phyloP scores from a whole-genome alignment of 345 rosid genomes.

The Eucalyptus brandiana region DNA sequence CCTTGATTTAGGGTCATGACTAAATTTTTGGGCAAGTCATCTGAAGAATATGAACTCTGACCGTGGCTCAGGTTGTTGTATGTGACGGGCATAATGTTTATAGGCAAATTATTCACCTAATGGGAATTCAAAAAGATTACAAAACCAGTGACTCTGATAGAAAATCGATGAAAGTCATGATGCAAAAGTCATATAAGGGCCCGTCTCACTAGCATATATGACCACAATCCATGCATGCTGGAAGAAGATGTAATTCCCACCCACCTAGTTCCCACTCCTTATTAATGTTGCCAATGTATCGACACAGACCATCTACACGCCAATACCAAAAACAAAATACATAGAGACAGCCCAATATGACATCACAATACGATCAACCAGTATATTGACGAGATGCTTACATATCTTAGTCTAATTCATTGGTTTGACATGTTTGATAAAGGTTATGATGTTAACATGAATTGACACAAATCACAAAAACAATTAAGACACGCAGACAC shows the following conservation, averaged over 20 bases:
- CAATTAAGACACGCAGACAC: neutral
- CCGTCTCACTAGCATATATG: neutral
- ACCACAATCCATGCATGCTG: neutral
- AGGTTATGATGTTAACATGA: neutral
- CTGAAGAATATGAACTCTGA: constrained; percentile 38
- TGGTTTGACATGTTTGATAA: neutral
- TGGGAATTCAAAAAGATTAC: neutral
- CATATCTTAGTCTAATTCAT: neutral
- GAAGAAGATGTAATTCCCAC: neutral
- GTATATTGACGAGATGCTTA: neutral
- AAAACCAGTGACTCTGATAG: neutral
- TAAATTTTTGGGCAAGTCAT: constrained; percentile 65
- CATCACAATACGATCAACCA: neutral
- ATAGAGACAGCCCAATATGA: neutral
- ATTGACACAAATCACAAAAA: neutral
- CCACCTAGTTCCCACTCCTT: neutral
- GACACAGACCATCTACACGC: neutral
- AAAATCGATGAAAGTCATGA: neutral
- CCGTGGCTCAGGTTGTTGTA: constrained; percentile 56
- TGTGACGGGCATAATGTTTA: constrained; percentile 46
- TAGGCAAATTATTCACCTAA: constrained; percentile 59
- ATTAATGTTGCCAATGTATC: neutral
- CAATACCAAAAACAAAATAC: neutral
- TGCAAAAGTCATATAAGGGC: neutral
- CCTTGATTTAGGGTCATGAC: constrained; percentile 59